Evolutionary conservation across 1,284 basidiomycete species (phyloP).

Genomic region (Phlebopus sp.): DNA sequence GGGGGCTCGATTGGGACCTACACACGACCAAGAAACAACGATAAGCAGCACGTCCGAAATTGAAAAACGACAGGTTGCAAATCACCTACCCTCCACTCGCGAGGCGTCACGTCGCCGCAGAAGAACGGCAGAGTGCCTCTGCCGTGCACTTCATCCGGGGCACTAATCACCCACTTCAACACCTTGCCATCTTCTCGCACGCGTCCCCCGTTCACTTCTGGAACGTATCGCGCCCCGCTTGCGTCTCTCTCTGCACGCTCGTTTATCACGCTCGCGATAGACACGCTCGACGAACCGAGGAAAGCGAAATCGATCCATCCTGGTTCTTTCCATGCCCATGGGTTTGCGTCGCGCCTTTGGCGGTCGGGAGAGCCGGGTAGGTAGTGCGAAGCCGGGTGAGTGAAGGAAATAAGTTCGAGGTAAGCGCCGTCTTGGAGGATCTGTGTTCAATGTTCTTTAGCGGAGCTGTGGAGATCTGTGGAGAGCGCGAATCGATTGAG

Average conservation of each 20-base stretch:
- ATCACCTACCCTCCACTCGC: constrained; percentile 50
- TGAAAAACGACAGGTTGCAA: no score
- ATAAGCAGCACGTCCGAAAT: no score
- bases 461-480: no score
- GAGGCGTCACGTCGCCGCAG: constrained; percentile 66
- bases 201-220: constrained; percentile 50
- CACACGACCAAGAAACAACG: no score
- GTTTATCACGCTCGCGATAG: constrained; percentile 48
- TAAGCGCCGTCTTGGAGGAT: constrained; percentile 59
- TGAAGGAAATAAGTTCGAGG: constrained; percentile 67
- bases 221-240: constrained; percentile 38
- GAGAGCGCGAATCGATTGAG: no score
- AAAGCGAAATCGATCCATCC: constrained; percentile 70
- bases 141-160: constrained; percentile 29
- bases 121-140: constrained; percentile 59
- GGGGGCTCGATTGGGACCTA: constrained; percentile 49
- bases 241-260: constrained; percentile 39
- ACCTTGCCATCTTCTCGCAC: constrained; percentile 48
- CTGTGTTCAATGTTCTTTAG: constrained; percentile 34
- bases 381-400: constrained; percentile 48
- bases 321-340: constrained; percentile 50
- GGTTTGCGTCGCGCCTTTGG: constrained; percentile 39
- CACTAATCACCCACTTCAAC: constrained; percentile 57
- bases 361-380: constrained; percentile 46
- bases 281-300: constrained; percentile 43